Conservation (phyloP, 1,284 basidiomycete species). For the Laetiporus sulphureus region DNA sequence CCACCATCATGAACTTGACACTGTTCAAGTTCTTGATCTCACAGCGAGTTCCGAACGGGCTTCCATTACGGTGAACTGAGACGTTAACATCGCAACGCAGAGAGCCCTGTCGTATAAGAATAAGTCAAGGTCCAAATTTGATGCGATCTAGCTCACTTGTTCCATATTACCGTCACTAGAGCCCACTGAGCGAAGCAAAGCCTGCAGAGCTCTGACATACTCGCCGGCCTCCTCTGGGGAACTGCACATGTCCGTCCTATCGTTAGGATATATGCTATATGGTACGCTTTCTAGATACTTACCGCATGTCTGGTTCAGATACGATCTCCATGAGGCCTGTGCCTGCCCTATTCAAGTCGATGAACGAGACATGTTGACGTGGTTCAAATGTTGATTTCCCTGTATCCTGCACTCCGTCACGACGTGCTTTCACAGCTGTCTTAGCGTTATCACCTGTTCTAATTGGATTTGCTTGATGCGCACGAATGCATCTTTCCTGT, state of each 20-base stretch:
- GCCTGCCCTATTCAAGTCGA: conserved; percentile 92
- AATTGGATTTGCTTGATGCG: conserved; percentile 93
- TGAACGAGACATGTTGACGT: conserved; percentile 47
- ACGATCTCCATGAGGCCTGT: conserved; percentile 94
- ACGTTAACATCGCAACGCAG: conserved; percentile 96
- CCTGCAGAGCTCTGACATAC: conserved; percentile 84
- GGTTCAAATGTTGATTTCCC: conserved; percentile 80
- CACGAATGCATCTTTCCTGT: conserved; percentile 42
- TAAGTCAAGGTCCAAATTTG: too few species aligned
- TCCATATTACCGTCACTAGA: conserved; percentile 98
- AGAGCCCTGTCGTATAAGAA: conserved; percentile 88
- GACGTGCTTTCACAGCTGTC: conserved; percentile 2
- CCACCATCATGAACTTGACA: conserved; percentile 79
- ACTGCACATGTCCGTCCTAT: conserved; percentile 29
- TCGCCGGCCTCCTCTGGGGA: conserved; percentile 89
- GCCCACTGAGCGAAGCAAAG: conserved; percentile 76
- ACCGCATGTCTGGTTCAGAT: conserved; percentile 89
- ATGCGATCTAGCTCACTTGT: conserved; percentile 51
- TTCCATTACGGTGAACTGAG: conserved; percentile 68
- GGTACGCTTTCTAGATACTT: conserved; percentile 12
- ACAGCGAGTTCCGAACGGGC: conserved; percentile 77
- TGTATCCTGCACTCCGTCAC: conserved; percentile 65
- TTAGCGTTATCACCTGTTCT: conserved; percentile 66
- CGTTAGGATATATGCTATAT: conserved; percentile 1
- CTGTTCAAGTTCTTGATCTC: conserved; percentile 99